Evolutionary conservation across 1,284 basidiomycete species (phyloP).

Genomic region (Trichosporon ovoides): DNA sequence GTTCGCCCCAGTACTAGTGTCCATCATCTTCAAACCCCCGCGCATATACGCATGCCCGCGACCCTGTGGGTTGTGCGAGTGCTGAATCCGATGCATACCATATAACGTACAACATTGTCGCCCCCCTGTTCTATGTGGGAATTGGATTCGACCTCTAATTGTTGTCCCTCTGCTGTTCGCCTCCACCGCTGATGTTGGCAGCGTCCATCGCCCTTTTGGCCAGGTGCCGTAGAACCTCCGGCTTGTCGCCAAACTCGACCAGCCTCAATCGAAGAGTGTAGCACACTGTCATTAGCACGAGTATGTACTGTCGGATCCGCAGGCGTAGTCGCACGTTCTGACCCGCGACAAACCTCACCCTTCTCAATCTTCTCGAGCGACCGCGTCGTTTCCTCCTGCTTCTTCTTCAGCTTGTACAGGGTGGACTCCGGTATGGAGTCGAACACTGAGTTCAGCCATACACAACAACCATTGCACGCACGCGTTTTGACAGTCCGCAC

Average conservation of each 20-base stretch:
- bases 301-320: too few species aligned
- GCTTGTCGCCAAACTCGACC: constrained; percentile 47
- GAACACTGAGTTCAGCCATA: constrained; percentile 26
- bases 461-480: constrained; percentile 38
- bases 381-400: constrained; percentile 76
- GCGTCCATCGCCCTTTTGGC: constrained; percentile 47
- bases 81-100: not conserved
- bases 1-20: not conserved
- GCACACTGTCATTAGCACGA: constrained; percentile 34
- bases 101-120: constrained; percentile 7
- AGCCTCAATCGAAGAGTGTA: constrained; percentile 46
- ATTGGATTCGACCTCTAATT: not conserved
- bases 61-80: not conserved
- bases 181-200: constrained; percentile 24
- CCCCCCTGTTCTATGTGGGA: not conserved
- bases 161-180: constrained; percentile 1
- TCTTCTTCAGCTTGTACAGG: constrained; percentile 63
- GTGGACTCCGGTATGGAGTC: constrained; percentile 34
- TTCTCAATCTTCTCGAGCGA: constrained; percentile 92
- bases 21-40: not conserved
- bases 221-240: constrained; percentile 45
- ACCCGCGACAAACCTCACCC: constrained; percentile 54
- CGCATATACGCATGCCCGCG: not conserved
- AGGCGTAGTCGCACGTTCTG: not conserved
- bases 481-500: constrained; percentile 74